A percentile compares a stretch with the other conserved stretches of the same genome.
Conservation (phyloP, 371 early-diverging fungal genomes). For the Syncephalastrum monosporum region DNA sequence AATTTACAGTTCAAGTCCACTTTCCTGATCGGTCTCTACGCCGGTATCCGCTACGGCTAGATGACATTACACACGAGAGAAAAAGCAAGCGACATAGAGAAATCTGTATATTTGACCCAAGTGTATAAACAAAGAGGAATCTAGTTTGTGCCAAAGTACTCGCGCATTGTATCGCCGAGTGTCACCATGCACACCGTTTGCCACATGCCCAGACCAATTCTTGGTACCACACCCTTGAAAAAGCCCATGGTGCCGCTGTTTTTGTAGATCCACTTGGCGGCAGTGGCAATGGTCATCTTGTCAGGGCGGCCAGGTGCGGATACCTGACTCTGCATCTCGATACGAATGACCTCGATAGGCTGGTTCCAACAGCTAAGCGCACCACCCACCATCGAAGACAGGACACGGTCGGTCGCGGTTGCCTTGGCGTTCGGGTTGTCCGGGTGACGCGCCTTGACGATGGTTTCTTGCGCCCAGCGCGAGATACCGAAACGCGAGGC, state of each 20-base stretch:
- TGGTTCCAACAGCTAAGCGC: conserved; percentile 95
- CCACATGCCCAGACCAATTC: conserved; percentile 91
- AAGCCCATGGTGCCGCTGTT: conserved; percentile 89
- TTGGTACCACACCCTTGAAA: conserved; percentile 91
- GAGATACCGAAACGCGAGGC: conserved; percentile 92
- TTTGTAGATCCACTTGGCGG: conserved; percentile 89
- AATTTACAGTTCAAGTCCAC: conserved; percentile 64
- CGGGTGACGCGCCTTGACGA: conserved; percentile 56
- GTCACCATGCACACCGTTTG: conserved; percentile 97
- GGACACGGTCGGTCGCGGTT: conserved; percentile 60
- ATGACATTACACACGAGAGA: neutral
- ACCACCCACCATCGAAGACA: conserved; percentile 87
- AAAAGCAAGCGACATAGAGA: conserved; percentile 2
- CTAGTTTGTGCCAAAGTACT: conserved; percentile 13
- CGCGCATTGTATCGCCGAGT: conserved; percentile 66
- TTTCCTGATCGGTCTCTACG: conserved; percentile 51
- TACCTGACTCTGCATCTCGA: conserved; percentile 91
- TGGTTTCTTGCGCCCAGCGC: conserved; percentile 79
- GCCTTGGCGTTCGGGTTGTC: conserved; percentile 40
- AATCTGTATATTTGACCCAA: neutral
- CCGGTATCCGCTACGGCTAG: conserved; percentile 56
- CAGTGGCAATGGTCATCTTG: conserved; percentile 80
- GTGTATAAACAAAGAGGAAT: neutral
- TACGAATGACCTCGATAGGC: conserved; percentile 95
- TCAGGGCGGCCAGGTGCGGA: conserved; percentile 82